Conservation (phyloP, 78 protist genomes). For the Dictyostelium citrinum region DNA sequence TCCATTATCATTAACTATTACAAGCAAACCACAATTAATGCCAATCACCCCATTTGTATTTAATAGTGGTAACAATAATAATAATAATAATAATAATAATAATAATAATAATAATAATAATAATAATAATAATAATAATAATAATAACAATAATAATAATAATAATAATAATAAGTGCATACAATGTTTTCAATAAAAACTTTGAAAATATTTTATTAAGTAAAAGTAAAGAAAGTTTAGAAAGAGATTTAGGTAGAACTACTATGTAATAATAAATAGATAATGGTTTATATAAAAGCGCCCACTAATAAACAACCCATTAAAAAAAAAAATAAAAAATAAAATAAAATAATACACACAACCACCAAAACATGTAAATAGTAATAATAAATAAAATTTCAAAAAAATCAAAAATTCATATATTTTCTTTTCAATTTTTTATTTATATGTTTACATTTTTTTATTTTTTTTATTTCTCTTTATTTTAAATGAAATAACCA, state of each 20-base stretch:
- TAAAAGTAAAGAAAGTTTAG: neutral
- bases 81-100: neutral
- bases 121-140: neutral
- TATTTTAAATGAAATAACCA: neutral
- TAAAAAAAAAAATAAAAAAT: neutral
- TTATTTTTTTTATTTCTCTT: too few relatives aligned
- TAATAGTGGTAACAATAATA: neutral
- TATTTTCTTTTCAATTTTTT: neutral
- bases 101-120: neutral
- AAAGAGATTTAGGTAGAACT: neutral
- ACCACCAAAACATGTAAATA: neutral
- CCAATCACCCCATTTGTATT: neutral
- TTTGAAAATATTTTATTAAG: constrained; percentile 1
- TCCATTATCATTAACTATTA: neutral
- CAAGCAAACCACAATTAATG: neutral
- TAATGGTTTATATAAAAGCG: neutral
- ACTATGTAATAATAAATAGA: neutral
- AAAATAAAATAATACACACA: neutral
- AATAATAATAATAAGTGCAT: constrained; percentile 22
- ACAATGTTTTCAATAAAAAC: constrained; percentile 46
- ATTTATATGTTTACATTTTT: too few relatives aligned
- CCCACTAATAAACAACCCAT: neutral
- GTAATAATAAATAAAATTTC: neutral
- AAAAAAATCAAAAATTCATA: neutral
- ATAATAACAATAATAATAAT: neutral